Evolutionary conservation across 768 basidiomycete species (phyloP), one percentile per base, ranked within the genome.

Genomic region (Kondoa subrosea): DNA sequence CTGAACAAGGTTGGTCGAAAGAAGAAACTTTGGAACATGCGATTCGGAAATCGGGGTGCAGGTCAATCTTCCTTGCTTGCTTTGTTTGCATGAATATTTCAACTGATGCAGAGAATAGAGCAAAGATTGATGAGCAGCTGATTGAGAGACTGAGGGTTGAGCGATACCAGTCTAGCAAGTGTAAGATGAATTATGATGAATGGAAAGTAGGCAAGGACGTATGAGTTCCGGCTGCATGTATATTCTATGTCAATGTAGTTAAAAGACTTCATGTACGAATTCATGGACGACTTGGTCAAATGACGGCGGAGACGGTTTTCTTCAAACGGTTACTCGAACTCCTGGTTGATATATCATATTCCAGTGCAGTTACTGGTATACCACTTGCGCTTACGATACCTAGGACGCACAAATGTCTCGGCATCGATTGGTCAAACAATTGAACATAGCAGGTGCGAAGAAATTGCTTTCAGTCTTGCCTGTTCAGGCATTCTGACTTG

Each of bases 1-100:
- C 86, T 0, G 89, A 90, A 40, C 93, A 97, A 77, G 91, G 89
- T 4, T 99, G 95, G 95, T 83, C 85, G 70, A 87, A 87, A 81
- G 79, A 86, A 68, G 88, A 95, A 77, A 86, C 93, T 4, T 79
- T 99, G 50, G 86, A 92, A 72, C 90, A 86, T 73, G 90, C 91
- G 31, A 90, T 97, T 71, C 83, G 84, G 70, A 99, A 99, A 78
- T 89, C 92, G 2, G 95, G 91, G 1, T 97, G 87, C 87, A 82
- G 77, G 64, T 67, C 66, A 64, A 66, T 59, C 8, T 16, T 21
- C 3, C 17, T 15, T n/a, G 25, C 27, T 65, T 17, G 34, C 4
- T 3, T 34, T 1, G 14, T 29, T 27, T 26, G 26, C 40, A 33
- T 29, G 17, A 17, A 64, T n/a, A 3, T 12, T 31, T n/a, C 1